Percentiles rank a stretch among this genome's conserved stretches.
Evolutionary conservation across 1,284 basidiomycete species (phyloP).

Genomic region (Ustilago trichophora): DNA sequence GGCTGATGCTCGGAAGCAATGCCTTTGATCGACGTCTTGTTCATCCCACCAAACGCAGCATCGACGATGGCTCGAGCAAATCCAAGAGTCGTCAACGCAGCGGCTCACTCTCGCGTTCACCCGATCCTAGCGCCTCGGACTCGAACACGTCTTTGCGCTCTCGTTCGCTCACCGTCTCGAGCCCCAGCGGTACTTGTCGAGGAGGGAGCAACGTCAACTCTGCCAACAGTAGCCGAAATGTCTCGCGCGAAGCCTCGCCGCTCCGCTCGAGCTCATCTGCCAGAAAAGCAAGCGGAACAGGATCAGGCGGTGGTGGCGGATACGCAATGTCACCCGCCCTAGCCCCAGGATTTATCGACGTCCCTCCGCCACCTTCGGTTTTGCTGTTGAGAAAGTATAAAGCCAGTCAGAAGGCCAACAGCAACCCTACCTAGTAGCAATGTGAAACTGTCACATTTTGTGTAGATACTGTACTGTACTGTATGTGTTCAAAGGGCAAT

Average conservation of each 20-base stretch:
- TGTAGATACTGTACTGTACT: too few species aligned
- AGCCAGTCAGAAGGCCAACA: constrained; percentile 21
- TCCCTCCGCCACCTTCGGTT: constrained; percentile 8
- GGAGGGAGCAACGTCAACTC: constrained; percentile 4
- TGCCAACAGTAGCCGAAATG: constrained; percentile 14
- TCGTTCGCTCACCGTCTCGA: constrained; percentile 16
- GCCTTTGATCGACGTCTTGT: too few species aligned
- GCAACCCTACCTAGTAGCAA: too few species aligned
- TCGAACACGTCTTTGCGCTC: neutral
- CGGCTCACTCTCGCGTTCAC: constrained; percentile 11
- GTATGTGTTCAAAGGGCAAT: too few species aligned
- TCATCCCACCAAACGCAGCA: too few species aligned
- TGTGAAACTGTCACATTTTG: too few species aligned
- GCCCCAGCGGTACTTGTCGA: neutral
- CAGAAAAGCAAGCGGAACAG: too few species aligned
- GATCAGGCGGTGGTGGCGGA: neutral
- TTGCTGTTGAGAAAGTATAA: constrained; percentile 22
- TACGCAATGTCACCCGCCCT: constrained; percentile 14
- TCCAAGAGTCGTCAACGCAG: constrained; percentile 3
- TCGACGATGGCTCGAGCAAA: too few species aligned
- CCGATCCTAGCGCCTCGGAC: neutral
- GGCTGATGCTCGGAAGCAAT: constrained; percentile 25
- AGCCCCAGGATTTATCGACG: constrained; percentile 18
- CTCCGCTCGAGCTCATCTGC: too few species aligned
- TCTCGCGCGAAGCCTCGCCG: constrained; percentile 23